Base-by-base conservation (phyloP, 2,329 filamentous ascomycete species). In the Epichloe amarillans region DNA sequence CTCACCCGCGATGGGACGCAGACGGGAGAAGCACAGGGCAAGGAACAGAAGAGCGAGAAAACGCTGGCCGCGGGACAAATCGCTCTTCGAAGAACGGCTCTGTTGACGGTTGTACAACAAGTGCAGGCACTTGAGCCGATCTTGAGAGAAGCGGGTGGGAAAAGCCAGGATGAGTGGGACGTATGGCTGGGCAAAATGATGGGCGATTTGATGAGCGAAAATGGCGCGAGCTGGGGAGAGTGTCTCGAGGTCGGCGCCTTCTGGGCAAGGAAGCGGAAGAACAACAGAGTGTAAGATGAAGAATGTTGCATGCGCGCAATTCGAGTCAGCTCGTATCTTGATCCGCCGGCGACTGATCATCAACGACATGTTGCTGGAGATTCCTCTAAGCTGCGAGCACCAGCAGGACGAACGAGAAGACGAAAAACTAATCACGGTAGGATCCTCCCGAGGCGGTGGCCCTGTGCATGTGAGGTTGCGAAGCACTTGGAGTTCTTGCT, bases 141-240 rank as follows among this genome's bases (percentile, higher is more conserved):
- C 52, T 70, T 96, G 58, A 80, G 86, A 58, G 86, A 95, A 60
- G 80, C 82, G 44, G 94, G 86, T 61, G 86, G 84, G 14, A 95
- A 95, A 72, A 88, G 84, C 60, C 81, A 86, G 62, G 88, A 95
- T 58, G 90, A 96, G 69, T 96, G 89, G 89, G 86, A 94, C 64
- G 74, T 81, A 41, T 96, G 90, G 90, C 81, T 86, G 69, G 82
- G 83, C 40, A 87, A 84, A 66, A 87, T 95, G 84, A 91, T 88
- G 76, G 79, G 80, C 45, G 85, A 93, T 66, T 68, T 96, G 61
- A 76, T 95, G 62, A 82, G 84, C 64, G 84, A 91, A 54, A 83
- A 82, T 50, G 86, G 87, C 19, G 83, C 86, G 17, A 82, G 79
- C 46, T 89, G 82, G 72, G 89, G 90, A 46, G 90, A 96, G 66